Base-by-base conservation (phyloP, 768 basidiomycete genomes). In the Tubosaeta sp. region DNA sequence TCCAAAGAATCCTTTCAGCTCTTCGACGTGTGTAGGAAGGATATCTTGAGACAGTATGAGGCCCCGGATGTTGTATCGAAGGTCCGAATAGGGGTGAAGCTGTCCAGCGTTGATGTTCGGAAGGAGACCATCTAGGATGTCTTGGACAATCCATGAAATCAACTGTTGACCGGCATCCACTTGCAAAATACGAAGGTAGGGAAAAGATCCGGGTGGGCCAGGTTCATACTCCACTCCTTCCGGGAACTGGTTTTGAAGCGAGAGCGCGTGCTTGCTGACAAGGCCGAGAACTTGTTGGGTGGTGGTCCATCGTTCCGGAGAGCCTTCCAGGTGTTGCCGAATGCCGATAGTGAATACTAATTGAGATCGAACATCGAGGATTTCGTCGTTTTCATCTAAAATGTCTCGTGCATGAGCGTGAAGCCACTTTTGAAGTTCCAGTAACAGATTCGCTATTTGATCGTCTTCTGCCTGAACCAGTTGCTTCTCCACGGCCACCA, bases 321-420 rank as follows among this genome's bases (percentile, higher is more conserved):
- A 67, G 42, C 69, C 68, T 43, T 80, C 72, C 11, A 77, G 43
- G 1, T 70, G 59, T 14, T 41, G 53, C 44, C 73, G 74, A 6
- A 60, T 27, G 33, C 75, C 76, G 27, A 72, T 59, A 0, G 78
- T 76, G 43, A 79, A 81, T 5, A 81, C 62, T 5, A 81, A 59
- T 51, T 79, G 79, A 56, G 78, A 79, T 0, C 71, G 67, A 39
- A 74, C 71, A 48, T 73, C 70, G 2, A 71, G 57, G 29, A 52
- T 53, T 34, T 57, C 62, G 31, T 63, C 62, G n/a, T 56, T 60
- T 35, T 63, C 62, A 22, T 63, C 62, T 1, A 63, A 46, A 17
- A 63, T 56, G 26, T 60, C 59, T 22, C 60, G 51, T 16, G 43
- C 48, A 35, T 58, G 49, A 57, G 32, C 49, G 11, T 59, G 48